A percentile compares a stretch with the other conserved stretches of the same genome.
Evolutionary conservation across 2,329 filamentous ascomycete genomes (phyloP).

Genomic region (Penicillium hesseltinei): DNA sequence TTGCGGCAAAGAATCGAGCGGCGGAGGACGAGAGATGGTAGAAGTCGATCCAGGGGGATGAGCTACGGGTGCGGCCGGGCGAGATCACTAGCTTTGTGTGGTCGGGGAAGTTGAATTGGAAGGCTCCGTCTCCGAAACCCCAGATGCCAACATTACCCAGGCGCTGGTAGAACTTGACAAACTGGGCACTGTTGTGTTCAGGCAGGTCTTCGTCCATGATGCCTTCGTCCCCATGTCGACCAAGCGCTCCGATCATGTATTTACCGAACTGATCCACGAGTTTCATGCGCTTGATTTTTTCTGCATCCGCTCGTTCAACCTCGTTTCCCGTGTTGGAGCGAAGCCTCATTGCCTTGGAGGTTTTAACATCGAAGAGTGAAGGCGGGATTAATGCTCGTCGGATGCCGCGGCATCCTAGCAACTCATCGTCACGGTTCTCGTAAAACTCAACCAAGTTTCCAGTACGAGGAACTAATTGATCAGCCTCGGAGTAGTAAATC

Average conservation of each 20-base stretch:
- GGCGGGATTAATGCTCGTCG: conserved; percentile 42
- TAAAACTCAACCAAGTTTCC: conserved; percentile 49
- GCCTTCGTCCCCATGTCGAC: conserved; percentile 41
- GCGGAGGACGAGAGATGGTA: conserved; percentile 50
- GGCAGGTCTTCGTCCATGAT: conserved; percentile 28
- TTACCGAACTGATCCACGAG: conserved; percentile 52
- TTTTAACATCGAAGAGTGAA: conserved; percentile 40
- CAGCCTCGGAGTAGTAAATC: conserved; percentile 39
- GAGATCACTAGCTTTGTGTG: conserved; percentile 53
- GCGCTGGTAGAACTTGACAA: conserved; percentile 52
- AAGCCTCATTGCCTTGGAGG: conserved; percentile 33
- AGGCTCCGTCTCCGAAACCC: conserved; percentile 51
- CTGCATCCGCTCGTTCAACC: conserved; percentile 40
- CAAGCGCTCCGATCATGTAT: conserved; percentile 52
- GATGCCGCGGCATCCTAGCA: conserved; percentile 38
- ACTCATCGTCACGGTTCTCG: conserved; percentile 42
- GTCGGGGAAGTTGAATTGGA: conserved; percentile 55
- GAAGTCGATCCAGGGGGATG: conserved; percentile 47
- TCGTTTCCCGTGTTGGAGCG: conserved; percentile 34
- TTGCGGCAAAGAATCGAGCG: conserved; percentile 43
- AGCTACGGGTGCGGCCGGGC: conserved; percentile 37
- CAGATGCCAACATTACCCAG: conserved; percentile 54
- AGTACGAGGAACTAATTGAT: conserved; percentile 46
- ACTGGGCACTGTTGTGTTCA: conserved; percentile 35
- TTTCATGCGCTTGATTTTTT: conserved; percentile 50